Evolutionary conservation across 2,329 filamentous ascomycete genomes (phyloP).

Genomic region (Pezicula carpinea): DNA sequence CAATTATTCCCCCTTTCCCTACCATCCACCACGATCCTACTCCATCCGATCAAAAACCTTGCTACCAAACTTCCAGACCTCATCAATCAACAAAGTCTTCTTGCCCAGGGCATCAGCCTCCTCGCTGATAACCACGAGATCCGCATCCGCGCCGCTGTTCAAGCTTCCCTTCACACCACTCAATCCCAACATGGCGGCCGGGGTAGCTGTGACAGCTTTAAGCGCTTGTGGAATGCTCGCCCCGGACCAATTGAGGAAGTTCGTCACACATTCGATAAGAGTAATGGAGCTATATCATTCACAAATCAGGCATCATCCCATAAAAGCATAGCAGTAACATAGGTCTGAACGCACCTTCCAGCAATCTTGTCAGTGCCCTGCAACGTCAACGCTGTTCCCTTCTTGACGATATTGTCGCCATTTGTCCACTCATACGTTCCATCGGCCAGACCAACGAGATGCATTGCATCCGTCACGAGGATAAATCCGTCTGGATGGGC

Average conservation of each 20-base stretch:
- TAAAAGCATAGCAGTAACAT: constrained; percentile 11
- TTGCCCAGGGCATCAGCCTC: constrained; percentile 37
- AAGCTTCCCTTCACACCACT: constrained; percentile 62
- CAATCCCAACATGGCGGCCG: constrained; percentile 71
- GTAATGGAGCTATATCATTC: constrained; percentile 52
- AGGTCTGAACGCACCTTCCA: constrained; percentile 54
- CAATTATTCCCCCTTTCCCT: background rate
- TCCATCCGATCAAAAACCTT: constrained; percentile 12
- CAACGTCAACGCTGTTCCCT: constrained; percentile 66
- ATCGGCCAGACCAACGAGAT: constrained; percentile 77
- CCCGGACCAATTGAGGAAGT: constrained; percentile 73
- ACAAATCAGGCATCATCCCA: constrained; percentile 21
- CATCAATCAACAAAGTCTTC: constrained; percentile 40
- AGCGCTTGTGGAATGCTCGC: constrained; percentile 64
- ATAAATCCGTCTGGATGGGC: constrained; percentile 81
- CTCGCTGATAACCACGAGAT: constrained; percentile 64
- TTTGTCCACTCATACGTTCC: constrained; percentile 86
- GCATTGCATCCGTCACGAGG: constrained; percentile 90
- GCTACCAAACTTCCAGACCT: constrained; percentile 25
- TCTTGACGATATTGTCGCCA: constrained; percentile 61
- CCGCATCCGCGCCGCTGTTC: constrained; percentile 59
- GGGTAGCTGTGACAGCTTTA: constrained; percentile 69
- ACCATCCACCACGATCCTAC: constrained; percentile 2
- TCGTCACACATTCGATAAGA: constrained; percentile 77
- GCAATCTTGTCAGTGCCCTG: constrained; percentile 78